Percentiles rank a stretch among this genome's conserved stretches.
These are phyloP conservation scores for Polytolypa hystricis DNA, from an alignment of 2,329 filamentous ascomycete species.

Conservation along the genomic window DNA sequence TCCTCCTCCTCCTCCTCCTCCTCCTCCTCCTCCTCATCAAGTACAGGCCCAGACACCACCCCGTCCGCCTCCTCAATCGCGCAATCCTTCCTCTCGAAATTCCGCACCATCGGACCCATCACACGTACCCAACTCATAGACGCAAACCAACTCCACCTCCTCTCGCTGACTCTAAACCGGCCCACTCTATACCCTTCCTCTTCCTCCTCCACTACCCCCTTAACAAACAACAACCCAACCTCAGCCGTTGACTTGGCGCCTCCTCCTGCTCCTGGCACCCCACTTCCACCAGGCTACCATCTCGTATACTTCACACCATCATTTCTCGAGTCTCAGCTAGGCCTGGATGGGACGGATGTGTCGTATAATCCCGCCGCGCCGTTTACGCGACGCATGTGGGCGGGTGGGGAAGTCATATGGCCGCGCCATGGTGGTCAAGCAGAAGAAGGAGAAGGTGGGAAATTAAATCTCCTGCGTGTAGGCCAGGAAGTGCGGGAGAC, in stretches of 20 bases:
- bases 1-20: too few relatives aligned
- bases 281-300: conserved; percentile 50
- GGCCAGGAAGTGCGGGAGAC: conserved; percentile 47
- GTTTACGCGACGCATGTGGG: conserved; percentile 58
- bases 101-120: conserved; percentile 32
- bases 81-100: conserved; percentile 31
- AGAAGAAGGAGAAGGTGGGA: conserved; percentile 19
- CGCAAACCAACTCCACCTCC: conserved; percentile 51
- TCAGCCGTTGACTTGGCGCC: too few relatives aligned
- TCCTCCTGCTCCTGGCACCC: conserved; percentile 35
- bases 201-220: conserved; percentile 10
- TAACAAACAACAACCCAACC: conserved; percentile 15
- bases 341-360: conserved; percentile 49
- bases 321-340: conserved; percentile 44
- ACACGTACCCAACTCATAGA: conserved; percentile 45
- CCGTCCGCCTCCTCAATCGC: conserved; percentile 27
- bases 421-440: too few relatives aligned
- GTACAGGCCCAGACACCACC: too few relatives aligned
- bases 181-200: conserved; percentile 31
- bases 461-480: conserved; percentile 36
- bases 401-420: conserved; percentile 50
- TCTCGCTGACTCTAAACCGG: conserved; percentile 48
- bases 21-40: too few relatives aligned
- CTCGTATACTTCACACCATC: conserved; percentile 53
- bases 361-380: conserved; percentile 49